phyloP scores from a whole-genome alignment of 495 filamentous ascomycete genomes.

The Delitschia confertaspora region DNA sequence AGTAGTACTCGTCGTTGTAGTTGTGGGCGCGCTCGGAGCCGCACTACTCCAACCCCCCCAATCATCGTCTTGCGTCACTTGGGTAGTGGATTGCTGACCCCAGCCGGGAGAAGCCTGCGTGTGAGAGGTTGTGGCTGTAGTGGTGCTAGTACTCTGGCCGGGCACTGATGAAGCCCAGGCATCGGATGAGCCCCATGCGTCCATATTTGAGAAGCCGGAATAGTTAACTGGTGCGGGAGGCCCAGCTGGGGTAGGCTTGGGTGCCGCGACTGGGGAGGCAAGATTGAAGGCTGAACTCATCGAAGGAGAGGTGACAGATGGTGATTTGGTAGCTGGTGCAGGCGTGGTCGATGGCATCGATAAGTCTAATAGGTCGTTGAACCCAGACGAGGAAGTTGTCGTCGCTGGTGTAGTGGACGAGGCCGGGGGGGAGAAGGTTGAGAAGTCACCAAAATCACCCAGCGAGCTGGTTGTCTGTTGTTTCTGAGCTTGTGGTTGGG shows the following conservation, averaged over 20 bases:
- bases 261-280: slow-evolving; percentile 34
- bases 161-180: slow-evolving; percentile 34
- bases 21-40: slow-evolving; percentile 40
- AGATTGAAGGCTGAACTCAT: slow-evolving; percentile 73
- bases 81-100: slow-evolving; percentile 15
- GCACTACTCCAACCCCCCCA: slow-evolving; percentile 89
- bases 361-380: slow-evolving; percentile 77
- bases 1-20: slow-evolving; percentile 1
- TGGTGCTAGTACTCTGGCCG: slow-evolving; percentile 10
- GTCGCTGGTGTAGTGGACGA: slow-evolving; percentile 49
- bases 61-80: slow-evolving; percentile 73
- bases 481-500: slow-evolving; percentile 15
- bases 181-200: slow-evolving; percentile 42
- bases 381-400: slow-evolving; percentile 41
- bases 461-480: slow-evolving; percentile 9
- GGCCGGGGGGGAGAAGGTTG: slow-evolving; percentile 23
- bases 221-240: slow-evolving; percentile 36
- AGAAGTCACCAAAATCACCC: slow-evolving; percentile 36
- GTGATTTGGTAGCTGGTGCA: slow-evolving; percentile 29
- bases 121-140: slow-evolving; percentile 37
- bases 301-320: slow-evolving; percentile 38
- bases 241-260: slow-evolving; percentile 27
- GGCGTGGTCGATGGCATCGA: slow-evolving; percentile 37
- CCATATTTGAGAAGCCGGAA: slow-evolving; percentile 42
- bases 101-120: slow-evolving; percentile 38